Base-by-base conservation (phyloP, 23 red algal species). In the Gracilaria caudata region DNA sequence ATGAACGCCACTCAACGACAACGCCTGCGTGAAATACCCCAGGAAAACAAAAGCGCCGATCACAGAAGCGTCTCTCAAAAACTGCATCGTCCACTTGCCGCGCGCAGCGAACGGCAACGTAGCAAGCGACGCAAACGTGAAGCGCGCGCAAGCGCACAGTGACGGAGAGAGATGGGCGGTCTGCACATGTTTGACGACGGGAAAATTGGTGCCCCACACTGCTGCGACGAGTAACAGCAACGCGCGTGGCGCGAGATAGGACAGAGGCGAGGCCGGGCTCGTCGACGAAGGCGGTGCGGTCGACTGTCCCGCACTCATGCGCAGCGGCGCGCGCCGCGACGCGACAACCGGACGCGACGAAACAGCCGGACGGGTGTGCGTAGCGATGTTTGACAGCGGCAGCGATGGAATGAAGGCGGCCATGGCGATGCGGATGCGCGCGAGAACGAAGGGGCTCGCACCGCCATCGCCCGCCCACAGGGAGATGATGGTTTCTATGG, bases 201-300 rank as follows among this genome's bases (percentile, higher is more conserved):
- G 72, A 37, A 97, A 97, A 29, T 97, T 97, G 30, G 94, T 93
- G 11, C 89, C 88, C 89, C 89, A 97, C 40, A 93, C 51, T n/a
- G 84, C 94, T 30, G 94, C 94, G 35, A 97, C 89, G 9, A 89
- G 70, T 20, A 97, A 79, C 33, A 84, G 21, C 35, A 93, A 34
- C 23, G 47, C 76, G 63, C 94, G 89, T 29, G 94, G 94, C 89
- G 77, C 85, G 59, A 89, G 61, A 34, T 46, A 76, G 20, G 73
- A 45, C n/a, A 56, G 82, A 4, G n/a, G 34, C 9, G 55, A 36
- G 32, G 61, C 38, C 13, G 73, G 0, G 73, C 63, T 59, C 39
- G 43, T 49, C 40, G 59, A 3, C 11, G 66, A 51, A 29, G 58
- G 25, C 58, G 61, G 61, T 8, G 61, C 0, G 21, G 61, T 16